Base-by-base conservation (phyloP, 192 early-diverging fungal genomes). In the Backusella liffmaniae region DNA sequence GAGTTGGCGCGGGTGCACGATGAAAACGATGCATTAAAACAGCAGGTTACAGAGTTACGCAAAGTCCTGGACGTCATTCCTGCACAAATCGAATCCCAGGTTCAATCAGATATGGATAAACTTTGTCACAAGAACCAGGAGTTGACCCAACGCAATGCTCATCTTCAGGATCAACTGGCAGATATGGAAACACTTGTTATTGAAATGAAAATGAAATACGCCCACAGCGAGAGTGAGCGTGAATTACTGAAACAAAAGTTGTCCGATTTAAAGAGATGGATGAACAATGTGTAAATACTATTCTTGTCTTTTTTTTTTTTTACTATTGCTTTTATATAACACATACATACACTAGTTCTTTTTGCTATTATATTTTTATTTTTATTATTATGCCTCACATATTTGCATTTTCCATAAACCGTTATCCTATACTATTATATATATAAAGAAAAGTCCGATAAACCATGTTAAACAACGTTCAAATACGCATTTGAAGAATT, bases 111-210 rank as follows among this genome's bases (percentile, higher is more conserved):
- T 70, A 90, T 97, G 84, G 91, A 96, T 32, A 75, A 80, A 37
- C 84, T 98, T 36, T 88, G 92, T 15, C 71, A 88, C 39, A 97
- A 97, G 83, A 99, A 99, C 76, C 80, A 92, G 59, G 89, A 89
- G 73, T 85, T 96, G 37, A 86, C 89, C 1, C 76, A 90, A 59
- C 85, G 80, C 66, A 93, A 94, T 74, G 86, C 86, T 59, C 77
- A 86, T 49, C 79, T 92, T 29, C 88, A 91, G 66, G 88, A 92
- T 73, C 85, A 91, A 49, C 39, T 92, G 56, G 82, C 86, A 44
- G 87, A 92, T 67, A 82, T 91, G 79, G 92, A 94, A 79, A 83
- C 84, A 16, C 83, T 94, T 71, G 67, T 96, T 53, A 86, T 92
- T 41, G 88, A 90, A 73, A 90, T 91, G 68, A 95, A 96, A 80